Evolutionary conservation across 495 filamentous ascomycete genomes (phyloP).

Genomic region (Podospora comata): DNA sequence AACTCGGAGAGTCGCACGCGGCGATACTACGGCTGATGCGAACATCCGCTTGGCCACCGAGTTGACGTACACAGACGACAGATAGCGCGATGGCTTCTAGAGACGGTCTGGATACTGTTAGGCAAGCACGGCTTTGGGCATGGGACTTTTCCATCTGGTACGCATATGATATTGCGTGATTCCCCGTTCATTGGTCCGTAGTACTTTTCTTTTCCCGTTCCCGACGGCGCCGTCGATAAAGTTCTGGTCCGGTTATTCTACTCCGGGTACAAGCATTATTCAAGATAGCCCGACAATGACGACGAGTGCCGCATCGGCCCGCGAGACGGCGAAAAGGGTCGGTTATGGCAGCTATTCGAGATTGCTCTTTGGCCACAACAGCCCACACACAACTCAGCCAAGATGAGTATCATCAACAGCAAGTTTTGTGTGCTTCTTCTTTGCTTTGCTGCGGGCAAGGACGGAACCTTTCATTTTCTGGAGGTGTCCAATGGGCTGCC

Average conservation of each 20-base stretch:
- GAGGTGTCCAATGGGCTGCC: not conserved
- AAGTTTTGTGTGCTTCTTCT: not conserved
- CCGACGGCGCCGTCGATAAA: not conserved
- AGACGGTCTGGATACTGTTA: no score
- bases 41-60: not conserved
- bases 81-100: not conserved
- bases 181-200: not conserved
- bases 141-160: not conserved
- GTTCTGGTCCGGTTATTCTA: not conserved
- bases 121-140: no score
- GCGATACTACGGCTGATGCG: not conserved
- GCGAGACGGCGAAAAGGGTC: not conserved
- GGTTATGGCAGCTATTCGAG: not conserved
- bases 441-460: not conserved
- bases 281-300: not conserved
- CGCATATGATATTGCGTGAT: not conserved
- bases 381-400: no score
- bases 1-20: not conserved
- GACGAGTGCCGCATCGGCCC: conserved; percentile 1
- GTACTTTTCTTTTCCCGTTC: not conserved
- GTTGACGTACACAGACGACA: not conserved
- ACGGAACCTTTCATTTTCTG: not conserved
- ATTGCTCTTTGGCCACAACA: not conserved
- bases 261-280: not conserved
- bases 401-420: not conserved